Conservation (phyloP, 805 yeast genomes). For the Yamadazyma paraphyllophila region DNA sequence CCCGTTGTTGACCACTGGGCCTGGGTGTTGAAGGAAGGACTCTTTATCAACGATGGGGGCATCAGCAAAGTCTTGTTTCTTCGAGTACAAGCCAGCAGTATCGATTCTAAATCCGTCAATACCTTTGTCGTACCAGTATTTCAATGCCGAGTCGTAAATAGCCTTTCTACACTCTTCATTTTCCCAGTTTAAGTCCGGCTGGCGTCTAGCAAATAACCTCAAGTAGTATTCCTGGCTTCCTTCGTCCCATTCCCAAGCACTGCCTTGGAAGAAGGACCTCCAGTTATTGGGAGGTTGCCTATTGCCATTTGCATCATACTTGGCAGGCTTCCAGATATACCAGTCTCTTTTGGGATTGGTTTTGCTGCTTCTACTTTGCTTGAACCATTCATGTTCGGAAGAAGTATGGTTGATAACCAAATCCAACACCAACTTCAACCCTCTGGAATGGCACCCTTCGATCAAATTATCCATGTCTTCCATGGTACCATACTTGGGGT, state of each 20-base stretch:
- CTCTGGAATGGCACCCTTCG: conserved; percentile 45
- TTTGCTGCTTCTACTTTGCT: conserved; percentile 51
- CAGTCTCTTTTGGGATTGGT: conserved; percentile 58
- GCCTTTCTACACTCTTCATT: conserved; percentile 36
- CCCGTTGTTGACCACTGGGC: conserved; percentile 37
- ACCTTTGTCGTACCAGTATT: conserved; percentile 56
- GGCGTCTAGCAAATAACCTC: conserved; percentile 50
- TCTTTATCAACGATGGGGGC: conserved; percentile 47
- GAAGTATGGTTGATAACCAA: conserved; percentile 61
- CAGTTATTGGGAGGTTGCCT: conserved; percentile 59
- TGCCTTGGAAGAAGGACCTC: conserved; percentile 50
- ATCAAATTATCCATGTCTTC: conserved; percentile 51
- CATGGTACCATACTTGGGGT: conserved; percentile 53
- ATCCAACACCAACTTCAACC: conserved; percentile 52
- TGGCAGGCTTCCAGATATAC: conserved; percentile 57
- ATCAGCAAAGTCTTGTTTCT: conserved; percentile 44
- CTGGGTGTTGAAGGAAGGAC: conserved; percentile 39
- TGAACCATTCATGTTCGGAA: conserved; percentile 55
- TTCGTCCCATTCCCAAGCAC: conserved; percentile 60
- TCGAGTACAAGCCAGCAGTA: conserved; percentile 52
- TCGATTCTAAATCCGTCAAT: conserved; percentile 61
- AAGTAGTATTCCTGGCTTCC: conserved; percentile 54
- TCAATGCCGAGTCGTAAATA: conserved; percentile 47
- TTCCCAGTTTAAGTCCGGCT: conserved; percentile 66
- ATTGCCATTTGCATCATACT: conserved; percentile 45